Evolutionary conservation across 768 basidiomycete species (phyloP), one percentile per base, ranked within the genome.

Genomic region (Rhizopogon vinicolor): DNA sequence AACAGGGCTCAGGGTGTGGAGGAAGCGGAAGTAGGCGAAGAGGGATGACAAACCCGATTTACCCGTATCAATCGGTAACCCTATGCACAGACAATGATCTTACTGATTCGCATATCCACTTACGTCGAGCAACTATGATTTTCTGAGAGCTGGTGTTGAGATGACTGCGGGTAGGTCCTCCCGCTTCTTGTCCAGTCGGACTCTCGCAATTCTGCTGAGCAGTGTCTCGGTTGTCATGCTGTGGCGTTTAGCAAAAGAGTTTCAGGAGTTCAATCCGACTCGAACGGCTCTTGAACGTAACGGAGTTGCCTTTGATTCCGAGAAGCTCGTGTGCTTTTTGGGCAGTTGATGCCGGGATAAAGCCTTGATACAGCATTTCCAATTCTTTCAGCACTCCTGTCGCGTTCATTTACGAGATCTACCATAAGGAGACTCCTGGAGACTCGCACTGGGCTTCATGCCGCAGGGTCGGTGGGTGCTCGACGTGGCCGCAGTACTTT

Each of bases 101-200:
- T 46, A 52, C 49, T 48, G 45, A 57, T 44, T 29, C 40, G 28
- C 63, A 86, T 85, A 86, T 85, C 72, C 85, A 86, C 85, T 53
- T 78, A 75, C 53, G 65, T 86, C 51, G 81, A 78, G 60, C 76
- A 77, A 19, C 79, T 79, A 28, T 22, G 22, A 22, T 70, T 82
- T 51, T 82, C 83, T 7, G 82, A 83, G 51, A 67, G 66, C 14
- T 85, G 83, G 84, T 84, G 75, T 57, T 85, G 84, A 60, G 71
- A 78, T 7, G 77, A 79, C n/a, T 86, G 84, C 60, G 69, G 35
- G 71, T 70, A 67, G 69, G 69, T 54, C 67, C 66, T 50, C 68
- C 68, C 44, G 49, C 68, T 16, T 55, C 61, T 6, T 62, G 61
- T n/a, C 57, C 67, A 46, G 62, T 40, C 68, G 75, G 60, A 76